phyloP scores from a whole-genome alignment of 2,329 filamentous ascomycete genomes.

The Phoma sp. region DNA sequence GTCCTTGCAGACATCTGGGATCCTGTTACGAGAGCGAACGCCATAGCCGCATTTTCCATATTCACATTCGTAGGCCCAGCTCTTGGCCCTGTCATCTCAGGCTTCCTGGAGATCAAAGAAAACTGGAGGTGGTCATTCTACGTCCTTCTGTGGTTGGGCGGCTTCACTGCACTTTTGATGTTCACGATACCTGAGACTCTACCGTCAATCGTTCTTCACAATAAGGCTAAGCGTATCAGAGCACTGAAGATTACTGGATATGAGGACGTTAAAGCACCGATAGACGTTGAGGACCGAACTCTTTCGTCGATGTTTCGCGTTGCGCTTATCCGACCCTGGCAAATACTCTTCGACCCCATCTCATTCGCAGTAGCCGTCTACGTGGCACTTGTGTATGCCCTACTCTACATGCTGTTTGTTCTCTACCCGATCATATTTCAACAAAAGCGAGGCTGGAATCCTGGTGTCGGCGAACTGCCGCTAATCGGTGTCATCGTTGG shows the following conservation, averaged over 20 bases:
- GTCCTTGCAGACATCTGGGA: constrained; percentile 62
- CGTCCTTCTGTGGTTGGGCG: constrained; percentile 12
- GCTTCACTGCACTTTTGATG: constrained; percentile 4
- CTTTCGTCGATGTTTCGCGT: constrained; percentile 57
- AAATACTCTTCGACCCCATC: constrained; percentile 61
- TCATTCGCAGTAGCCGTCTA: constrained; percentile 60
- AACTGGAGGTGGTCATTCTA: constrained; percentile 37
- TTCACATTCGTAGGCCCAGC: constrained; percentile 63
- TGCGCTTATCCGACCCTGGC: constrained; percentile 61
- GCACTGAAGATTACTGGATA: constrained; percentile 57
- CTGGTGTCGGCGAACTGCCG: constrained; percentile 59
- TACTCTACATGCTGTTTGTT: constrained; percentile 64
- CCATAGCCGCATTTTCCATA: constrained; percentile 60
- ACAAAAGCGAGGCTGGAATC: constrained; percentile 60
- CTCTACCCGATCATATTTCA: constrained; percentile 64
- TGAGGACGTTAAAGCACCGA: constrained; percentile 56
- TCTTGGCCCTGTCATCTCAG: constrained; percentile 61
- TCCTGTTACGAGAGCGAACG: constrained; percentile 58
- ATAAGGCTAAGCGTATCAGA: constrained; percentile 53
- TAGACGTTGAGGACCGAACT: constrained; percentile 55
- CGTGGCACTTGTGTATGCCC: constrained; percentile 59
- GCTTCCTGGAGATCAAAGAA: constrained; percentile 63
- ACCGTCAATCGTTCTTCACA: constrained; percentile 2
- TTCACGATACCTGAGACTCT: constrained; percentile 12
- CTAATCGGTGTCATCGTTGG: constrained; percentile 60